These are phyloP conservation scores for Prunus mume DNA, from an alignment of 306 rosid genomes.

Conservation along the genomic window DNA sequence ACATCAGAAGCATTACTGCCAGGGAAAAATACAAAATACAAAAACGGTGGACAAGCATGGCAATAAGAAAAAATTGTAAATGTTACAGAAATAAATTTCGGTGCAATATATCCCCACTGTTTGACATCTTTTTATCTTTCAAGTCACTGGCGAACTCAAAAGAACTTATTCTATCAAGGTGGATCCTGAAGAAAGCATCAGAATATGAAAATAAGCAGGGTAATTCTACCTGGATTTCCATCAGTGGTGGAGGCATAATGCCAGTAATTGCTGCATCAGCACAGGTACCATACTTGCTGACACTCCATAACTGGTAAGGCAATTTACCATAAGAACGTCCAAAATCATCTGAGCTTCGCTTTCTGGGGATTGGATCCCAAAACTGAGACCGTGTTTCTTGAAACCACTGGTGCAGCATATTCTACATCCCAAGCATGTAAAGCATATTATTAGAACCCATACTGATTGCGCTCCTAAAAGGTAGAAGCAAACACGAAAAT, in stretches of 20 bases:
- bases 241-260: conserved; percentile 95
- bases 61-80: background rate
- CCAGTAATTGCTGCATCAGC: conserved; percentile 92
- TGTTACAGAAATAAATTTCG: background rate
- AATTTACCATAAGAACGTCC: conserved; percentile 55
- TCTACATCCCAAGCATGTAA: conserved; percentile 47
- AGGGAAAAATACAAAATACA: conserved; percentile 9
- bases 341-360: conserved; percentile 42
- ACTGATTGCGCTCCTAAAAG: background rate
- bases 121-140: background rate
- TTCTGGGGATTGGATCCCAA: conserved; percentile 56
- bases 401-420: conserved; percentile 76
- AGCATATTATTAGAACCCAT: conserved; percentile 24
- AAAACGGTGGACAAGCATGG: background rate
- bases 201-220: background rate
- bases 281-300: conserved; percentile 82
- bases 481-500: background rate
- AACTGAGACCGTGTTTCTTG: conserved; percentile 56
- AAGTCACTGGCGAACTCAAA: background rate
- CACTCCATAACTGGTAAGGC: conserved; percentile 83
- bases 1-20: conserved; percentile 13
- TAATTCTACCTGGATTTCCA: conserved; percentile 81
- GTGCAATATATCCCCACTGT: background rate
- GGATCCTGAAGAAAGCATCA: conserved; percentile 4
- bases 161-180: conserved; percentile 1